Conservation (phyloP, 345 rosid species). For the Moringa oleifera region DNA sequence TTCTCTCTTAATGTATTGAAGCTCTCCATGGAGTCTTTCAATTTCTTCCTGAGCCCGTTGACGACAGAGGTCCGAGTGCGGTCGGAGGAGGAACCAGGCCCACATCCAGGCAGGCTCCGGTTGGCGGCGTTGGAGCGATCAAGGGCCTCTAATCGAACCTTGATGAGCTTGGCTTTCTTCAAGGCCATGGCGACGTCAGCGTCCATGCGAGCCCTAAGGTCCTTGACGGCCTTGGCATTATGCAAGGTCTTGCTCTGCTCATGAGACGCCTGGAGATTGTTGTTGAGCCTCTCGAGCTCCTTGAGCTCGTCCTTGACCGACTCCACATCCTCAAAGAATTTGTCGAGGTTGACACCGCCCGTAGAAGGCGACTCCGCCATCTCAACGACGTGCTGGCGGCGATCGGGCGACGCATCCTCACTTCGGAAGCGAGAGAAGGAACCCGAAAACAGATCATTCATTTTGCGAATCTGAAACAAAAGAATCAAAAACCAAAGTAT, state of each 20-base stretch:
- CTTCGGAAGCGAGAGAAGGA: conserved; percentile 59
- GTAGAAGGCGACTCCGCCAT: not conserved
- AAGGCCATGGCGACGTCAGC: conserved; percentile 68
- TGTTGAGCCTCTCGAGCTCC: conserved; percentile 63
- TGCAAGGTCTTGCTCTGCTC: conserved; percentile 90
- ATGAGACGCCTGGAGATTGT: conserved; percentile 55
- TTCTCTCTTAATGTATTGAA: conserved; percentile 62
- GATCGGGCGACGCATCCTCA: conserved; percentile 40
- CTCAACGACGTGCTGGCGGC: conserved; percentile 27
- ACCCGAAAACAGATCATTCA: conserved; percentile 81
- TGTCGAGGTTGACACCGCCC: conserved; percentile 70
- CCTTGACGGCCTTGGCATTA: conserved; percentile 70
- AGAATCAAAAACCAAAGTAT: no score
- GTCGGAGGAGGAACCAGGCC: conserved; percentile 88
- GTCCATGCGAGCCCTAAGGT: conserved; percentile 77
- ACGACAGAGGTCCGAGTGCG: conserved; percentile 78
- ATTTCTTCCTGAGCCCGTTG: conserved; percentile 85
- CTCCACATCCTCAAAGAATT: conserved; percentile 82
- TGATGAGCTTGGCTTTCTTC: conserved; percentile 75
- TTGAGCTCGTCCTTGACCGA: conserved; percentile 71
- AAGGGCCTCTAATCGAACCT: conserved; percentile 75
- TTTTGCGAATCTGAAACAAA: conserved; percentile 3
- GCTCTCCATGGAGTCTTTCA: conserved; percentile 85
- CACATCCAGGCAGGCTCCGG: conserved; percentile 71
- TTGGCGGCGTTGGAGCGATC: conserved; percentile 87